phyloP scores from a whole-genome alignment of 192 early-diverging fungal species.

The Podila epicladia region DNA sequence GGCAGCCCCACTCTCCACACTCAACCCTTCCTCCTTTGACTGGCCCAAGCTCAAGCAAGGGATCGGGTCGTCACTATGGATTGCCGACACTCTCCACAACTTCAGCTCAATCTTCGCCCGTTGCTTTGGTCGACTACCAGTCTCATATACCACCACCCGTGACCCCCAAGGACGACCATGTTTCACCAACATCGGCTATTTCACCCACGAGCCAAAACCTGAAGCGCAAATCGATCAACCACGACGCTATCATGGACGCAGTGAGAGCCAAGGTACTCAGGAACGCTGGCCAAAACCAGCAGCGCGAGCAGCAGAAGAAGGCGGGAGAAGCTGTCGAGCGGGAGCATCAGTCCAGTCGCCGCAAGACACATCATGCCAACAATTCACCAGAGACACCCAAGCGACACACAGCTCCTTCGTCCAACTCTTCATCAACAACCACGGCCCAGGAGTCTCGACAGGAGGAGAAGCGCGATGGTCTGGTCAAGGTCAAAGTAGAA shows the following conservation, averaged over 20 bases:
- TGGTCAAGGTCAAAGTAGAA: slow-evolving; percentile 13
- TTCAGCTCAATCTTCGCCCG: slow-evolving; percentile 42
- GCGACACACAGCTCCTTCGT: neutral
- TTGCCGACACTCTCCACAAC: slow-evolving; percentile 12
- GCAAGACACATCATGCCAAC: slow-evolving; percentile 17
- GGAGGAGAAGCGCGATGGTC: slow-evolving; percentile 7
- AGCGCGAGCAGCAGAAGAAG: slow-evolving; percentile 34
- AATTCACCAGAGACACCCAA: slow-evolving; percentile 26
- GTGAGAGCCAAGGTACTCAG: slow-evolving; percentile 50
- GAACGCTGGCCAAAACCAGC: slow-evolving; percentile 42
- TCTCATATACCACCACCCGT: slow-evolving; percentile 46
- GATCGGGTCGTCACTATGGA: slow-evolving; percentile 24
- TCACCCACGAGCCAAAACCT: slow-evolving; percentile 30
- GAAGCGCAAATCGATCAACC: slow-evolving; percentile 52
- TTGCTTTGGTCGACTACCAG: slow-evolving; percentile 28
- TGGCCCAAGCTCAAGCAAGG: slow-evolving; percentile 14
- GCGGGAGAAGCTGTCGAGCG: neutral
- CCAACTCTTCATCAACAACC: neutral
- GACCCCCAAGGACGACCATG: slow-evolving; percentile 43
- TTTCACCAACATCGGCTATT: slow-evolving; percentile 41
- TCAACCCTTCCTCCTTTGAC: slow-evolving; percentile 33
- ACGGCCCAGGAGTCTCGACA: slow-evolving; percentile 2
- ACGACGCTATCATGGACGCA: slow-evolving; percentile 59
- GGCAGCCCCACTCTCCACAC: slow-evolving; percentile 37
- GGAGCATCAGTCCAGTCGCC: slow-evolving; percentile 6